These are phyloP conservation scores for Antitrichia curtipendula DNA, from an alignment of 225 moss, liverwort and hornwort genomes.

Conservation along the genomic window DNA sequence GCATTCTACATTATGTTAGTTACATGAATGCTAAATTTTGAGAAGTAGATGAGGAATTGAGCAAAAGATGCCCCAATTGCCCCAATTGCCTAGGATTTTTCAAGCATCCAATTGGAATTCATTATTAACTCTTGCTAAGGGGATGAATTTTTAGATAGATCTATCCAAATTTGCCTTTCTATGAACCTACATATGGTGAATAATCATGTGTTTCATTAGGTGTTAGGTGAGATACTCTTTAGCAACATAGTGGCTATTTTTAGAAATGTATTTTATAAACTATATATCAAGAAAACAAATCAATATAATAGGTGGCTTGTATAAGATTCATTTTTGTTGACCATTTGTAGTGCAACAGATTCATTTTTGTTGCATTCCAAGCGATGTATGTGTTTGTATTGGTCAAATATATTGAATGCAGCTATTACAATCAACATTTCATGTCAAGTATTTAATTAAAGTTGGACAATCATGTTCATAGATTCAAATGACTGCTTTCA, in stretches of 20 bases:
- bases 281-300: too few species aligned
- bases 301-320: too few species aligned
- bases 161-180: background rate
- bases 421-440: too few species aligned
- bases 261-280: background rate
- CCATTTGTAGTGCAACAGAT: too few species aligned
- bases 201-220: background rate
- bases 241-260: background rate
- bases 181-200: fast-evolving
- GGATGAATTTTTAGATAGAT: background rate
- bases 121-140: background rate
- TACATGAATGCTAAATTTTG: background rate
- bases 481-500: too few species aligned
- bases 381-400: too few species aligned
- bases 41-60: background rate
- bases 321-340: too few species aligned
- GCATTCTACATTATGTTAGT: background rate
- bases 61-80: fast-evolving
- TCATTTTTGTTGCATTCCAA: too few species aligned
- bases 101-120: background rate
- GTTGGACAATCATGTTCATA: too few species aligned
- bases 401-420: too few species aligned
- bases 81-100: too few species aligned
- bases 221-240: background rate
- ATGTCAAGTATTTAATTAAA: too few species aligned